These are phyloP conservation scores for Drechslera avenae DNA, from an alignment of 2,329 filamentous ascomycete species.

Conservation along the genomic window DNA sequence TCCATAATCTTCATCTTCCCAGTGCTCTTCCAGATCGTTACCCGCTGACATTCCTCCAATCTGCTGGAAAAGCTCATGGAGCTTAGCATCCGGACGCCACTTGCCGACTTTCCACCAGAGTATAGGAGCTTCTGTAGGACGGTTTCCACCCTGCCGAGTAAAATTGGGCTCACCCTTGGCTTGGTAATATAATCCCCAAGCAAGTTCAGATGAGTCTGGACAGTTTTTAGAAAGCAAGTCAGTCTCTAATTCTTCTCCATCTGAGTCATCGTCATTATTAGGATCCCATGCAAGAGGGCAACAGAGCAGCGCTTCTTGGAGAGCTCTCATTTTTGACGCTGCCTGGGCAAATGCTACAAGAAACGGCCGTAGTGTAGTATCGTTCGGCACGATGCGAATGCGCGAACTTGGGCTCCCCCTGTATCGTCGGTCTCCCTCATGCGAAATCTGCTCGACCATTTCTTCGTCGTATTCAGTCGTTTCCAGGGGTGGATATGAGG, in stretches of 20 bases:
- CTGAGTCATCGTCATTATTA: not conserved
- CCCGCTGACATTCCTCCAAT: constrained; percentile 3
- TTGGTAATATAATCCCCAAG: no score
- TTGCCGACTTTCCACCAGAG: no score
- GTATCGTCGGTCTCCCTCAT: not conserved
- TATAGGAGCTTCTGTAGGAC: no score
- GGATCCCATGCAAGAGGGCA: constrained; percentile 7
- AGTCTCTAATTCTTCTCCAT: not conserved
- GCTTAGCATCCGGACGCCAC: constrained; percentile 15
- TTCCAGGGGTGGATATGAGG: constrained; percentile 21
- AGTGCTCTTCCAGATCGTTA: not conserved
- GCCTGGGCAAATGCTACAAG: constrained; percentile 23
- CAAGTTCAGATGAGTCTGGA: no score
- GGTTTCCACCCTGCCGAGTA: no score
- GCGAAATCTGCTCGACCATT: not conserved
- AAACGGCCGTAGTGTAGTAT: constrained; percentile 13
- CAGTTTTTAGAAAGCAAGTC: no score
- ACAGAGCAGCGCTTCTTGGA: constrained; percentile 19
- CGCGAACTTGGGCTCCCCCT: not conserved
- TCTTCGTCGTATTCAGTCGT: constrained; percentile 8
- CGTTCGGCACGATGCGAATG: constrained; percentile 18
- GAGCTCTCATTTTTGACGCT: constrained; percentile 15
- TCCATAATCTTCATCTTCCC: not conserved
- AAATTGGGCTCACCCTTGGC: no score
- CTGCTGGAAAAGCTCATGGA: constrained; percentile 10